Evolutionary conservation across 2,329 filamentous ascomycete genomes (phyloP).

Genomic region (Aureobasidium sp.): DNA sequence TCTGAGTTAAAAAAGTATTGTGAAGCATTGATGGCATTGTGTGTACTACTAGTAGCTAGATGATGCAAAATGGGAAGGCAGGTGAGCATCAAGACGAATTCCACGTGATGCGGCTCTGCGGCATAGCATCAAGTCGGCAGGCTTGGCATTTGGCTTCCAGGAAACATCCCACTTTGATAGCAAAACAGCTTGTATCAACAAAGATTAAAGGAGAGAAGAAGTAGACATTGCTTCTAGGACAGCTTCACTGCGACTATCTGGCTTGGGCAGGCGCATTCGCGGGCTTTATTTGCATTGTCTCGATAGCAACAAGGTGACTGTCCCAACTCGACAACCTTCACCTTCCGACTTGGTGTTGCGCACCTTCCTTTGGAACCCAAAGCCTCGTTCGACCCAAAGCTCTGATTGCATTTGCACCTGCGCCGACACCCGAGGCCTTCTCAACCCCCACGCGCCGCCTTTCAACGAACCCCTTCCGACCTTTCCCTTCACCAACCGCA

Average conservation of each 20-base stretch:
- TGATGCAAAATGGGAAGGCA: neutral
- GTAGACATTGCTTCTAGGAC: neutral
- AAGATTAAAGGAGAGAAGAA: neutral
- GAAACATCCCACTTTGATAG: slow-evolving; percentile 10
- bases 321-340: neutral
- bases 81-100: neutral
- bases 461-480: neutral
- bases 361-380: neutral
- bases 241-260: neutral
- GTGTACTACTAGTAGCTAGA: neutral
- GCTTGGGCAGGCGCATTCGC: neutral
- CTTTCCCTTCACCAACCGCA: neutral
- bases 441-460: neutral
- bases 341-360: neutral
- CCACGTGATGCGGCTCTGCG: slow-evolving; percentile 13
- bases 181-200: slow-evolving; percentile 6
- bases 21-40: too few species aligned
- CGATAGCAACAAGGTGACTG: neutral
- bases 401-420: neutral
- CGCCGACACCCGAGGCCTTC: neutral
- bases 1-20: slow-evolving; percentile 31
- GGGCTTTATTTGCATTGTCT: neutral
- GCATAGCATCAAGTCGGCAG: neutral
- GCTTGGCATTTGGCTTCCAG: neutral
- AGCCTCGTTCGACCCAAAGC: neutral